A percentile compares a stretch with the other conserved stretches of the same genome.
These are phyloP conservation scores for Lolium multiflorum DNA, from an alignment of 176 grass and related monocot genomes.

Conservation along the genomic window DNA sequence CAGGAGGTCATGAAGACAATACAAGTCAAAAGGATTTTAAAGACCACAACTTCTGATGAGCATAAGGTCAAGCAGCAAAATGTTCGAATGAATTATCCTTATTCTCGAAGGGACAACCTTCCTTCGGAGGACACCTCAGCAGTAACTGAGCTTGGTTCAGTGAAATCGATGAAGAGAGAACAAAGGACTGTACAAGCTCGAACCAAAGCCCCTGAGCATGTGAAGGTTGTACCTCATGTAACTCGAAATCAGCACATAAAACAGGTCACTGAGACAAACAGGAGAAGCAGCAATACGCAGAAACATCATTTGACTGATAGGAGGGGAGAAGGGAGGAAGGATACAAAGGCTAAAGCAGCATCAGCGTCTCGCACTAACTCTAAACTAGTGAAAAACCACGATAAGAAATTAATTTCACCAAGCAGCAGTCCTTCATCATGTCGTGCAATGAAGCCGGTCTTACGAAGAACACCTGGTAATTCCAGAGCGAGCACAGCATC, in stretches of 20 bases:
- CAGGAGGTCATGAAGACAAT: constrained; percentile 56
- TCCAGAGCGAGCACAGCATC: constrained; percentile 43
- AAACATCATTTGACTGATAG: constrained; percentile 39
- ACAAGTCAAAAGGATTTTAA: constrained; percentile 62
- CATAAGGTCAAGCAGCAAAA: constrained; percentile 2
- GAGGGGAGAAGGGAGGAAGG: constrained; percentile 55
- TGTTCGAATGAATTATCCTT: constrained; percentile 31
- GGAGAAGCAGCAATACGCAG: constrained; percentile 42
- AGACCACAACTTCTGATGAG: constrained; percentile 38
- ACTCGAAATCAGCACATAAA: constrained; percentile 36
- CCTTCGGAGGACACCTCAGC: constrained; percentile 3
- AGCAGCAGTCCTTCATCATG: constrained; percentile 45
- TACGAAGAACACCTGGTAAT: constrained; percentile 33
- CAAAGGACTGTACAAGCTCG: constrained; percentile 34
- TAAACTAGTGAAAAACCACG: constrained; percentile 33
- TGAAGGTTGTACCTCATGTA: constrained; percentile 32
- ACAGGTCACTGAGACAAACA: constrained; percentile 18
- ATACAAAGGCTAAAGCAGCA: constrained; percentile 40
- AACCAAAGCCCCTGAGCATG: constrained; percentile 42
- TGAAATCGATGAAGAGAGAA: constrained; percentile 47
- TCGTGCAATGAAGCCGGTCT: constrained; percentile 8
- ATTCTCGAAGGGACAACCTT: constrained; percentile 16
- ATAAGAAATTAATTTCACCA: constrained; percentile 43
- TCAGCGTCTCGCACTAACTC: constrained; percentile 34
- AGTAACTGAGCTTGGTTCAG: constrained; percentile 27